Evolutionary conservation across 495 filamentous ascomycete genomes (phyloP), one percentile per base, ranked within the genome.

Genomic region (Hypoxylon trugodes): DNA sequence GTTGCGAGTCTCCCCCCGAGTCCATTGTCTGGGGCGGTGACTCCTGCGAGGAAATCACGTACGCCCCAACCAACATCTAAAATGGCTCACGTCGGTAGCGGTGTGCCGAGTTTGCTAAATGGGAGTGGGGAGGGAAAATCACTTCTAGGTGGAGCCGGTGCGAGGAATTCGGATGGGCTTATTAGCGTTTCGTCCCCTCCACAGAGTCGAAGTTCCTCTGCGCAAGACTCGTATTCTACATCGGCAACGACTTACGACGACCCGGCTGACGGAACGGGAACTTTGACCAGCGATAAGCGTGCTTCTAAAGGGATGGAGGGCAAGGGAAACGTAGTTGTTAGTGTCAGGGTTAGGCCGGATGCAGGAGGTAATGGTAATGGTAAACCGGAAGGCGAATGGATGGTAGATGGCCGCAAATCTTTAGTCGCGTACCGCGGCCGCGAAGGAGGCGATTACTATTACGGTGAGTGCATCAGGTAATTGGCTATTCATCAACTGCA

Each of bases 261-360:
- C 53, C 74, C 77, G 26, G 81, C 81, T 8, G 88, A 90, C 18
- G 73, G 65, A n/a, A 53, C 69, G 38, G 74, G 71, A 8, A 50
- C 70, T 40, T 50, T 62, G 9, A 43, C 74, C 10, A 73, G 75
- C 19, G 79, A 82, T 35, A 82, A 77, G 51, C 73, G 77, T 4
- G 24, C 65, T 19, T 84, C 81, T 13, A 84, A 76, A 64, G 72
- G 46, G 9, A 6, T 72, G 30, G 91, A 97, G 57, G 83, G 80
- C 15, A 98, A 96, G 72, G 95, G 96, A 2, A 98, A 98, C 76
- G 95, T 98, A 24, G 80, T 98, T 58, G 93, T 98, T 58, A 98
- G 95, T 69, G 93, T 98, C 43, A 84, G 95, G 59, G 92, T 98
- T 40, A 85, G 96, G 42, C 95, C 95, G 10, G 93, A 97, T 78